These are phyloP conservation scores for Fusarium setosum DNA, from an alignment of 2,329 filamentous ascomycete genomes.

Conservation along the genomic window DNA sequence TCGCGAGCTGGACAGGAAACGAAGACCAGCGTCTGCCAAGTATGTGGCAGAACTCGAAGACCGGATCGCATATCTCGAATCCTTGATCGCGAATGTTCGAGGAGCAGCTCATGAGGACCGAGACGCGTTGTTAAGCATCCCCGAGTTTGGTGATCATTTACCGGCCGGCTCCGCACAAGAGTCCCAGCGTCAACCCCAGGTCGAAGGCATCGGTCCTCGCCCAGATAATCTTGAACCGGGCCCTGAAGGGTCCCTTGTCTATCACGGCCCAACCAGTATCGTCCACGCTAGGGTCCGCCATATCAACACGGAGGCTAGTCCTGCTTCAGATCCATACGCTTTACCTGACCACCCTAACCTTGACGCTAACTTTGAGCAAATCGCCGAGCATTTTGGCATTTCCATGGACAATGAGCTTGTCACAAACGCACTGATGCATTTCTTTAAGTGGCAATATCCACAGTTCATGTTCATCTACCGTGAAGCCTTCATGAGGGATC, in stretches of 20 bases:
- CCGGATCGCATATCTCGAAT: slow-evolving; percentile 30
- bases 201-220: background rate
- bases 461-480: slow-evolving; percentile 48
- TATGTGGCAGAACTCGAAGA: slow-evolving; percentile 35
- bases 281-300: slow-evolving; percentile 22
- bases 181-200: background rate
- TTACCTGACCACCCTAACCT: background rate
- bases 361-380: slow-evolving; percentile 22
- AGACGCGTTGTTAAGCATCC: background rate
- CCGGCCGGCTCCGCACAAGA: background rate
- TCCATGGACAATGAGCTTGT: slow-evolving; percentile 34
- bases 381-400: slow-evolving; percentile 37
- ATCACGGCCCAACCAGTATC: slow-evolving; percentile 40
- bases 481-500: slow-evolving; percentile 43
- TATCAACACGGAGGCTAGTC: background rate
- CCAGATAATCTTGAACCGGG: slow-evolving; percentile 6
- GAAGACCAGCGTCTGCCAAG: slow-evolving; percentile 24
- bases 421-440: slow-evolving; percentile 31
- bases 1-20: slow-evolving; percentile 6
- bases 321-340: background rate
- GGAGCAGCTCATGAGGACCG: background rate
- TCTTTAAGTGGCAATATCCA: slow-evolving; percentile 45
- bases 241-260: slow-evolving; percentile 18
- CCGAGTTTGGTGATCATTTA: background rate
- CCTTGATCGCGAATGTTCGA: background rate